Evolutionary conservation across 1,284 basidiomycete species (phyloP), one percentile per base, ranked within the genome.

Genomic region (Malassezia arunalokei): DNA sequence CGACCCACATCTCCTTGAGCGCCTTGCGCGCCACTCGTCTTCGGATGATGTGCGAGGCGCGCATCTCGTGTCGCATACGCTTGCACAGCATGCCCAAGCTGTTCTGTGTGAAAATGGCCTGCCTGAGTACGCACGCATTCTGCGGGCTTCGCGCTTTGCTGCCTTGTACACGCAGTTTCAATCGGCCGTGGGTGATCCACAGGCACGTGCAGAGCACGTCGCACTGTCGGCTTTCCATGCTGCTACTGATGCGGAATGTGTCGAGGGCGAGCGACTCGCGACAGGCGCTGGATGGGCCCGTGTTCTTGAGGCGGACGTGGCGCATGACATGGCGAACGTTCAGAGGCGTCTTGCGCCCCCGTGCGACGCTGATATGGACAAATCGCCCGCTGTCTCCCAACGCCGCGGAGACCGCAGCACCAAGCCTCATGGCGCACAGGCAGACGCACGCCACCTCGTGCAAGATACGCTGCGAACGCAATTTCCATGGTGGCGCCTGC

Each of bases 401-500:
- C 33, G 33, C 20, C 17, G 43, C 11, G 58, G 55, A n/a, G 47
- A 58, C 46, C 30, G 40, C 24, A 51, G 47, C 24, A 14, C 32
- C 29, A 9, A 6, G 2, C 37, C 40, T 9, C 41, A 38, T 8
- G 51, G 43, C 12, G 12, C 29, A n/a, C 40, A 47, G 9, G 46
- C 46, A 9, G 58, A 60, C 32, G 32, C 56, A 9, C 43, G 50
- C 3, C 35, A 39, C 9, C 8, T 33, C 6, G 51, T 68, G 43
- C 63, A 65, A 31, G 38, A 44, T 4, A 62, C 65, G 4, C 58
- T 69, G 12, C 52, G 57, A 14, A 28, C 29, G 8, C 56, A 58
- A 15, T 51, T 69, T 51, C 58, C 66, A 38, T 69, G 66, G 66
- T 69, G 66, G 65, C 62, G 61, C 48, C 48, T 69, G 11, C 38